phyloP scores from a whole-genome alignment of 441 rosid genomes.

The Croton setiger region DNA sequence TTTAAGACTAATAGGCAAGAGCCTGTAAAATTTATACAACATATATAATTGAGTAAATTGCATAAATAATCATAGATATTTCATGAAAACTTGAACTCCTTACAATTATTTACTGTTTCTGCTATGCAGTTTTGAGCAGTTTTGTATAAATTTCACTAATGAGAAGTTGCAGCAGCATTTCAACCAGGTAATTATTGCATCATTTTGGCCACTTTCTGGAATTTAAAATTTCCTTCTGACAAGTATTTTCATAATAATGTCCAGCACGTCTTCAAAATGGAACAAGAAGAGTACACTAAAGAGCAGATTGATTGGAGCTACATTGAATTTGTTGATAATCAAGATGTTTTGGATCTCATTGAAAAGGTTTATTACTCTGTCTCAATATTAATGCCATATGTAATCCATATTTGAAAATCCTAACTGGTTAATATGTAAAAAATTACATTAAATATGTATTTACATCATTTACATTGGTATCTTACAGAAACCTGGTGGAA shows the following conservation, averaged over 20 bases:
- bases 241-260: conserved; percentile 23
- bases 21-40: conserved; percentile 3
- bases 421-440: neutral
- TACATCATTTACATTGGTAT: conserved; percentile 10
- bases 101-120: conserved; percentile 17
- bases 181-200: conserved; percentile 64
- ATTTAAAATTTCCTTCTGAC: conserved; percentile 12
- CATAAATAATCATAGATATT: neutral
- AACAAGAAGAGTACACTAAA: conserved; percentile 97
- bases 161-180: conserved; percentile 99
- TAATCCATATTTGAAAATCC: neutral
- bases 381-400: neutral
- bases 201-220: conserved; percentile 8
- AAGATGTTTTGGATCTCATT: conserved; percentile 94
- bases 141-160: conserved; percentile 95
- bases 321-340: conserved; percentile 97
- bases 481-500: conserved; percentile 96
- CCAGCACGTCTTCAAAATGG: conserved; percentile 99
- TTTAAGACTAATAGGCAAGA: conserved; percentile 83
- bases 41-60: neutral
- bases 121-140: conserved; percentile 88
- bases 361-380: conserved; percentile 60
- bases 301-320: conserved; percentile 97
- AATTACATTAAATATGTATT: neutral
- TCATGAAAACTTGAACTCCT: conserved; percentile 8